These are phyloP conservation scores for Talaromyces sp. DNA, from an alignment of 2,329 filamentous ascomycete genomes.

Conservation along the genomic window DNA sequence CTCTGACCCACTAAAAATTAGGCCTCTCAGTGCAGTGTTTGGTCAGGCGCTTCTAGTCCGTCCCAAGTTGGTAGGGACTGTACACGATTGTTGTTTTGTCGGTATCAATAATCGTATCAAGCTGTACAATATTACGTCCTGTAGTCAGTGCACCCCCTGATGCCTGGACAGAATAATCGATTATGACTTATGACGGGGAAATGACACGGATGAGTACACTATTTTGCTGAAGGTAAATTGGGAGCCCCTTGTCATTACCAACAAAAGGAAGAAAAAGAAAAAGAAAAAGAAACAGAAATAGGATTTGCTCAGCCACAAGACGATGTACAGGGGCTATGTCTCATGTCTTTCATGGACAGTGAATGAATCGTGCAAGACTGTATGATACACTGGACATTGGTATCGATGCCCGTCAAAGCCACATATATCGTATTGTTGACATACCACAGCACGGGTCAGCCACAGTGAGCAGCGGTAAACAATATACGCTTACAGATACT, in stretches of 20 bases:
- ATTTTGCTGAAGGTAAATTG: background rate
- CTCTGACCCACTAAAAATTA: conserved; percentile 7
- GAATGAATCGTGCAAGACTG: background rate
- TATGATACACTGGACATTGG: background rate
- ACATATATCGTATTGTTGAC: background rate
- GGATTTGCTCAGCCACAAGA: conserved; percentile 9
- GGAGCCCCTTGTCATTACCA: background rate
- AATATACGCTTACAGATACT: conserved; percentile 2
- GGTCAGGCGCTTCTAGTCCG: background rate
- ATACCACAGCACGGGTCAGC: conserved; percentile 1
- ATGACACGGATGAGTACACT: background rate
- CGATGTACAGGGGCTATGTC: background rate
- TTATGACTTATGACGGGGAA: background rate
- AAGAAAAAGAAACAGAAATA: background rate
- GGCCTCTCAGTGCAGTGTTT: background rate
- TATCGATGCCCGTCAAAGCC: background rate
- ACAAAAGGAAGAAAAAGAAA: background rate
- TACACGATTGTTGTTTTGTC: background rate
- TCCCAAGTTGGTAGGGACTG: background rate
- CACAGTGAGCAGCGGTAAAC: background rate
- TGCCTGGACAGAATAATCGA: background rate
- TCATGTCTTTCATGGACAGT: background rate
- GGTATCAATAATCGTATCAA: conserved; percentile 2
- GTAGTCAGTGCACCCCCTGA: background rate
- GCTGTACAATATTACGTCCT: background rate